Conservation (phyloP, 345 rosid genomes). For the Eucalyptus erythrocorys region DNA sequence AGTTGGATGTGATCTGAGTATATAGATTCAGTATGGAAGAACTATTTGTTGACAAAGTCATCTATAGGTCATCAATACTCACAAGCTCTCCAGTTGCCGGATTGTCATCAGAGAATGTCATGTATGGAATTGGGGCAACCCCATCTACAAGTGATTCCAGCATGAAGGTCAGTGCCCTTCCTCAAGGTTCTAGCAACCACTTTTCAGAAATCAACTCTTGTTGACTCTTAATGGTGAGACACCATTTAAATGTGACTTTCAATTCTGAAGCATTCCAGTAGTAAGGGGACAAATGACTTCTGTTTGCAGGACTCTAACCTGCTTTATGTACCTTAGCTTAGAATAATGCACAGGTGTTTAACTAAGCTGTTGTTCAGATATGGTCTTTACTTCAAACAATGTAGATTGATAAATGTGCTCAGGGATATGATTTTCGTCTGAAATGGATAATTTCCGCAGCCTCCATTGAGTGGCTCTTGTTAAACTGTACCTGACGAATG, state of each 20-base stretch:
- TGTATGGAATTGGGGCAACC: slow-evolving; percentile 49
- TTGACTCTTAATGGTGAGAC: neutral
- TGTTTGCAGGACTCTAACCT: neutral
- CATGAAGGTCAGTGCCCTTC: slow-evolving; percentile 50
- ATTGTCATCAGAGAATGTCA: slow-evolving; percentile 62
- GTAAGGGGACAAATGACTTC: neutral
- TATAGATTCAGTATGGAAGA: neutral
- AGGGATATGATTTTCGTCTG: neutral
- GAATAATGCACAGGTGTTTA: neutral
- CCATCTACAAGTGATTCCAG: slow-evolving; percentile 58
- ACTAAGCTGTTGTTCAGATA: neutral
- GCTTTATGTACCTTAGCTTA: neutral
- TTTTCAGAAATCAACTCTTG: neutral
- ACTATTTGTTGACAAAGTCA: neutral
- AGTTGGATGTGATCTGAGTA: neutral
- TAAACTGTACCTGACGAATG: neutral
- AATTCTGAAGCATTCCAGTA: neutral
- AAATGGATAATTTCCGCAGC: neutral
- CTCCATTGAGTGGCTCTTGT: neutral
- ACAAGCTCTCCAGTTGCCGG: slow-evolving; percentile 40
- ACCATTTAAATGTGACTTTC: neutral
- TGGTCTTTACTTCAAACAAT: neutral
- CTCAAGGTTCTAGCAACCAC: neutral
- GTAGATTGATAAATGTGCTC: neutral
- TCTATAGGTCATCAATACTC: slow-evolving; percentile 48